phyloP scores from a whole-genome alignment of 352 stramenopile genomes.

The Pythium aphanidermatum region DNA sequence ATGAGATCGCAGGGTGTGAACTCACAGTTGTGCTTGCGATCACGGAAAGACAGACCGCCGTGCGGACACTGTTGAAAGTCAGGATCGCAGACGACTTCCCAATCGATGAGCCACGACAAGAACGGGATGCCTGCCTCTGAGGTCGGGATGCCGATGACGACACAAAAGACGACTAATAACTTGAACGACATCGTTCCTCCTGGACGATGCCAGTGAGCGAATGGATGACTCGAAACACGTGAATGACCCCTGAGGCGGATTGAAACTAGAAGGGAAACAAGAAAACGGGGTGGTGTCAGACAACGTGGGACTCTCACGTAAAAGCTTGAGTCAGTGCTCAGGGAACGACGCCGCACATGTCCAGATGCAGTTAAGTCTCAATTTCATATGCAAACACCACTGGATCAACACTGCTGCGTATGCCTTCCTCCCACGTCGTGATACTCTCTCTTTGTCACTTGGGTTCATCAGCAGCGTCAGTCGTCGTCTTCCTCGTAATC shows the following conservation, averaged over 20 bases:
- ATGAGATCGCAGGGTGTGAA: conserved; percentile 44
- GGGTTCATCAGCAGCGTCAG: conserved; percentile 6
- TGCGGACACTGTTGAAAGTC: conserved; percentile 37
- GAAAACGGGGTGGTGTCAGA: no score
- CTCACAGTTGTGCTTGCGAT: conserved; percentile 26
- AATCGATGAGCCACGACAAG: conserved; percentile 24
- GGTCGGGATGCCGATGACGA: no score
- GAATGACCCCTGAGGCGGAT: no score
- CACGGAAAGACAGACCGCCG: conserved; percentile 29
- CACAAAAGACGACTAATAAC: no score
- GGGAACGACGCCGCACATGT: not conserved
- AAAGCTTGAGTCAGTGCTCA: not conserved
- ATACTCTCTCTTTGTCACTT: no score
- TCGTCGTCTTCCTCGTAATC: conserved; percentile 82
- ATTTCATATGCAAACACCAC: conserved; percentile 12
- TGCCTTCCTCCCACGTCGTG: no score
- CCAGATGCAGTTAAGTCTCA: conserved; percentile 6
- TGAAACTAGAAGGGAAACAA: no score
- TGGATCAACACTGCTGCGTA: no score
- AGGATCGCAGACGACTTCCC: conserved; percentile 24
- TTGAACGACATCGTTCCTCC: no score
- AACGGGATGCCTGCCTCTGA: no score
- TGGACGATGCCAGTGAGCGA: no score
- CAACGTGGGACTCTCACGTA: not conserved
- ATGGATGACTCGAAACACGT: no score